A percentile compares a stretch with the other conserved stretches of the same genome.
Evolutionary conservation across 768 basidiomycete species (phyloP).

Genomic region (Coprinopsis marcescibilis): DNA sequence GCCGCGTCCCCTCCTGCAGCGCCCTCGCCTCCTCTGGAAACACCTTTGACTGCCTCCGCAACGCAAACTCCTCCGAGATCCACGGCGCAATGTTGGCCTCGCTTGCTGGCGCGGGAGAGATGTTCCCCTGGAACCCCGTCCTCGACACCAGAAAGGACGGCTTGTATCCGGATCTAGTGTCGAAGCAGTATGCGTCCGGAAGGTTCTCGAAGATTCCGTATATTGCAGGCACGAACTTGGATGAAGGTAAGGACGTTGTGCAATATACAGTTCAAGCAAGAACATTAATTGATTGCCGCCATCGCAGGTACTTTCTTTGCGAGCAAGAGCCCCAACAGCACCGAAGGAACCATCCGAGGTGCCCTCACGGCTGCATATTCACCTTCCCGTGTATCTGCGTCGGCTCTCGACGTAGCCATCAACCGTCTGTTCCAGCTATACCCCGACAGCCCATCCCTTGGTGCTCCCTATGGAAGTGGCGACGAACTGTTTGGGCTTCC

Average conservation of each 20-base stretch:
- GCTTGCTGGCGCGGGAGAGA: slow-evolving; percentile 10
- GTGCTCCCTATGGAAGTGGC: slow-evolving; percentile 43
- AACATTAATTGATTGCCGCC: neutral
- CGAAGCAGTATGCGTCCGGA: slow-evolving; percentile 22
- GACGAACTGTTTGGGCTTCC: slow-evolving; percentile 37
- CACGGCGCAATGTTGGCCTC: slow-evolving; percentile 15
- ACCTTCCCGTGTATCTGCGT: slow-evolving; percentile 22
- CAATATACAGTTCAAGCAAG: neutral
- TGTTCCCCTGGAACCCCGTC: slow-evolving; percentile 29
- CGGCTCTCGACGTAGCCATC: slow-evolving; percentile 17
- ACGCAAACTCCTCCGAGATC: slow-evolving; percentile 20
- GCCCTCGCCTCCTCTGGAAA: slow-evolving; percentile 18
- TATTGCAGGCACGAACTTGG: slow-evolving; percentile 38
- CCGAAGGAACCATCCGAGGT: slow-evolving; percentile 20
- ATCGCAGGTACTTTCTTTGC: slow-evolving; percentile 32
- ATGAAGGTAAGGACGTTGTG: slow-evolving; percentile 36
- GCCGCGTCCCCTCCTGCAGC: slow-evolving; percentile 29
- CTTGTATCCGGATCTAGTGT: slow-evolving; percentile 33
- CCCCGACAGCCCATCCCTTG: slow-evolving; percentile 34
- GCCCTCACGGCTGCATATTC: slow-evolving; percentile 22
- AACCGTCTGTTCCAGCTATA: slow-evolving; percentile 31
- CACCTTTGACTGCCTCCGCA: slow-evolving; percentile 30
- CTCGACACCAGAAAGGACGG: slow-evolving; percentile 35
- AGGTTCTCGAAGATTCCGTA: slow-evolving; percentile 33
- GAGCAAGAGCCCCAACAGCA: slow-evolving; percentile 15